A percentile compares a stretch with the other conserved stretches of the same genome.
Evolutionary conservation across 768 basidiomycete genomes (phyloP).

Genomic region (Mrakia gelida): DNA sequence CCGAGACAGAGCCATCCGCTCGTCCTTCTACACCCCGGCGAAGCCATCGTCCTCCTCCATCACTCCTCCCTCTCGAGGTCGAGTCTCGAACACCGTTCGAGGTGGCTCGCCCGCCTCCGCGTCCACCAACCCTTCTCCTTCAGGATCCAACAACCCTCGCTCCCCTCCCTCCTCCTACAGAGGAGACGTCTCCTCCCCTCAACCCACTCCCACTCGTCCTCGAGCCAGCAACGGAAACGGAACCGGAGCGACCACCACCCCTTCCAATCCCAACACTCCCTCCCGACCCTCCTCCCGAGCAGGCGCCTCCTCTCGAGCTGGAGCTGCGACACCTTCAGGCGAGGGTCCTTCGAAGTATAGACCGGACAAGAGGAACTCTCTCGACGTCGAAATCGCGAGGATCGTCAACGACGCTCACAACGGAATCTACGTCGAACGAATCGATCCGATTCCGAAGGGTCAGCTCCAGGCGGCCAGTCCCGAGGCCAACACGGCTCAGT

Average conservation of each 20-base stretch:
- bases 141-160: neutral
- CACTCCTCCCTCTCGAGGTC: neutral
- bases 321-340: neutral
- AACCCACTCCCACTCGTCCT: constrained; percentile 2
- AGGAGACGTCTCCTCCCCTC: neutral
- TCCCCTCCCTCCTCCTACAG: constrained; percentile 13
- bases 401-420: constrained; percentile 10
- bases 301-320: neutral
- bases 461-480: neutral
- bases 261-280: neutral
- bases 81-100: neutral
- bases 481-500: constrained; percentile 23
- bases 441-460: constrained; percentile 27
- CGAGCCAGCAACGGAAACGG: neutral
- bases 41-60: neutral
- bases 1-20: neutral
- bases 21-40: neutral
- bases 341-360: neutral
- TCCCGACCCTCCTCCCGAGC: constrained; percentile 6
- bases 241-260: neutral
- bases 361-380: constrained; percentile 10
- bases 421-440: constrained; percentile 13
- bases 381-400: constrained; percentile 21
- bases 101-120: neutral
- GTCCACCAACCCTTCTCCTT: neutral